Evolutionary conservation across 1,284 basidiomycete species (phyloP).

Genomic region (Phylloboletellus chloephorus): DNA sequence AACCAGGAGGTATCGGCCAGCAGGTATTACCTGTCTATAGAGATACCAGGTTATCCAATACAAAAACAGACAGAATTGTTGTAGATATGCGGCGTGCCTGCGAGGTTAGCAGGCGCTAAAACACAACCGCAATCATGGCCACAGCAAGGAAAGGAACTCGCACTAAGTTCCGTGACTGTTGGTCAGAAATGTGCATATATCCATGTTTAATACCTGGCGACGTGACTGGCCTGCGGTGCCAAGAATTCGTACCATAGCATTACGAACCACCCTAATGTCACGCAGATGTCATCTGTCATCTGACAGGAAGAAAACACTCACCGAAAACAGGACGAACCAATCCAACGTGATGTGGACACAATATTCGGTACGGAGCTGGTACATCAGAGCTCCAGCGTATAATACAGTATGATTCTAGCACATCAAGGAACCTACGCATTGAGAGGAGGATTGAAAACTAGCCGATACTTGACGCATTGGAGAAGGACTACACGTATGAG

Average conservation of each 20-base stretch:
- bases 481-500: constrained; percentile 2
- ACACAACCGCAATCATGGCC: no score
- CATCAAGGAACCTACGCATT: constrained; percentile 1
- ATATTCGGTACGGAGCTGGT: constrained; percentile 5
- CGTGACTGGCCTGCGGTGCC: no score
- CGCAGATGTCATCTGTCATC: no score
- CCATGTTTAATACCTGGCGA: no score
- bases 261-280: no score
- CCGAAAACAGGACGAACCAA: background rate
- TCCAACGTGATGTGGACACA: background rate
- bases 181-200: no score
- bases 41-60: constrained; percentile 1
- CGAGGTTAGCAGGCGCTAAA: no score
- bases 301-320: no score
- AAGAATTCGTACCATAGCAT: no score
- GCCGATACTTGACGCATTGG: background rate
- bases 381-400: constrained; percentile 13
- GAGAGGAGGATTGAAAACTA: background rate
- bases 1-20: constrained; percentile 40
- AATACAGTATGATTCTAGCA: constrained; percentile 16
- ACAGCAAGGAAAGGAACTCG: no score
- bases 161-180: no score
- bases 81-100: background rate
- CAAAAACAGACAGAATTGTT: background rate
- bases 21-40: constrained; percentile 33